Base-by-base conservation (phyloP, 257 asterid species). In the Nicotiana paniculata region DNA sequence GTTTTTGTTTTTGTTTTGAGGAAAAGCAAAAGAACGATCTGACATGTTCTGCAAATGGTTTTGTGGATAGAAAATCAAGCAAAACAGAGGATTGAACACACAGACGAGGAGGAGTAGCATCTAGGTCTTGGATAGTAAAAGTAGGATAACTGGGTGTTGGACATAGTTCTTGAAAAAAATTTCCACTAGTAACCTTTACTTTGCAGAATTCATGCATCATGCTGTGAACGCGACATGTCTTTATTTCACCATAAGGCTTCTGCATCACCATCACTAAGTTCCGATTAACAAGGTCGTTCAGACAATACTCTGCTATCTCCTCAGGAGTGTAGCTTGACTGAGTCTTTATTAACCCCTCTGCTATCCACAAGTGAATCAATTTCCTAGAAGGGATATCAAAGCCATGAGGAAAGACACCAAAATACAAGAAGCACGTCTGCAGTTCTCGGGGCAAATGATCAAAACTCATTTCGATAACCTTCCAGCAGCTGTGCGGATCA, bases 161-260 rank as follows among this genome's bases (percentile, higher is more conserved):
- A 77, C 21, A 62, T 85, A 90, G 39, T 83, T 87, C 90, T 16
- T 79, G 86, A 66, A 81, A 87, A 7, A 89, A 64, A 39, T 88
- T 85, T 35, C 58, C 24, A 21, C 24, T 21, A 59, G 3, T 72
- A 77, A 87, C 89, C 53, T 87, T 57, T 1, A 33, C 5, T 12
- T 63, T 84, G 85, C 93, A 90, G 82, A 90, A 88, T 3, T 51
- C 83, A 6, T 84, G 87, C 24, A 90, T 61, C 35, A 84, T 48
- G 35, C 86, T 85, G n/a, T 85, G 87, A 28, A 90, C 70, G 6
- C 82, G 85, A 57, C 90, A 87, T n/a, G 89, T 80, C 70, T 87
- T 90, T 3, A 85, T 62, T 74, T 79, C 28, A 2, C 87, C 89
- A 39, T 57, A 28, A 0, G 84, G 63, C 35, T 28, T 28, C 30